These are phyloP conservation scores for Dioszegia aurantiaca DNA, from an alignment of 768 basidiomycete genomes.

Conservation along the genomic window DNA sequence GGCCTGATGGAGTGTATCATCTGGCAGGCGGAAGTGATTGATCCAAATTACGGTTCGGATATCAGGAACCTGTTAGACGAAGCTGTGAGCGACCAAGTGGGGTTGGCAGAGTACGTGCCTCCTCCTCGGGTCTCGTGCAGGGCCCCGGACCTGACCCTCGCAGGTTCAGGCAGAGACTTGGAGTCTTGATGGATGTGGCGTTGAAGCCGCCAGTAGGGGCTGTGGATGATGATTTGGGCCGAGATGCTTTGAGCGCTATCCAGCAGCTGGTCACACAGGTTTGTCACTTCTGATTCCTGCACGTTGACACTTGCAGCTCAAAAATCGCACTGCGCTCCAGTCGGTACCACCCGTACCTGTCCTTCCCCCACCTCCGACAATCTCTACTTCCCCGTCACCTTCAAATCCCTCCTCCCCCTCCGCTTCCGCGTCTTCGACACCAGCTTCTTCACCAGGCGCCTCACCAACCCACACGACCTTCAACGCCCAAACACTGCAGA, in stretches of 20 bases:
- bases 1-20: slow-evolving; percentile 31
- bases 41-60: slow-evolving; percentile 22
- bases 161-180: slow-evolving; percentile 24
- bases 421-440: not conserved
- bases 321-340: no score
- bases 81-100: slow-evolving; percentile 22
- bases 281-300: not conserved
- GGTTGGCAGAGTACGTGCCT: slow-evolving; percentile 16
- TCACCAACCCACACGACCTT: slow-evolving; percentile 1
- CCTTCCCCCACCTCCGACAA: no score
- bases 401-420: not conserved
- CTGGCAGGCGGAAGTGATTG: slow-evolving; percentile 35
- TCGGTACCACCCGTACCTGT: no score
- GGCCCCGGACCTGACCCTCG: slow-evolving; percentile 1
- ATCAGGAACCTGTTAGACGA: slow-evolving; percentile 27
- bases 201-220: slow-evolving; percentile 13
- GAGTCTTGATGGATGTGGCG: slow-evolving; percentile 19
- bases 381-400: no score
- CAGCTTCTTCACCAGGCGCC: slow-evolving; percentile 1
- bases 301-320: no score
- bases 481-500: slow-evolving; percentile 14
- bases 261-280: slow-evolving; percentile 31
- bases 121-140: not conserved
- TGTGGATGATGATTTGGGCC: slow-evolving; percentile 26
- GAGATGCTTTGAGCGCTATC: slow-evolving; percentile 27